These are phyloP conservation scores for Ascochyta pisi DNA, from an alignment of 2,329 filamentous ascomycete species.

Conservation along the genomic window DNA sequence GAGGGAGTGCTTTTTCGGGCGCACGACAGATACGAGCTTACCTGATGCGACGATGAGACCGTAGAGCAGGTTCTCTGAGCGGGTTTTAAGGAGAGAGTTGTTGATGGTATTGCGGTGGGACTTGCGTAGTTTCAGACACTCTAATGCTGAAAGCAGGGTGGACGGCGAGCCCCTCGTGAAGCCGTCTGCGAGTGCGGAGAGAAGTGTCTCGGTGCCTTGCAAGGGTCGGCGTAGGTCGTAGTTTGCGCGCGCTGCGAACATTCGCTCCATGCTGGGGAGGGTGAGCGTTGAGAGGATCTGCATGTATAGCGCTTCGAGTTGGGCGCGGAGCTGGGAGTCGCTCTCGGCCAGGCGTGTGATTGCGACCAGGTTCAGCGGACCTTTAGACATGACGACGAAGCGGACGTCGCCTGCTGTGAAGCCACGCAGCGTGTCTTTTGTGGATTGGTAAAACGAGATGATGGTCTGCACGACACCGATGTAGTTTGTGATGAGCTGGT, in stretches of 20 bases:
- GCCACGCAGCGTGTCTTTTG: constrained; percentile 76
- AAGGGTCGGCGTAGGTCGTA: constrained; percentile 89
- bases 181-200: constrained; percentile 91
- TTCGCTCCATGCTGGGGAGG: constrained; percentile 80
- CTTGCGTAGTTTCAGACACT: constrained; percentile 92
- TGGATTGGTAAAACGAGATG: constrained; percentile 91
- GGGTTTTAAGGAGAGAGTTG: constrained; percentile 80
- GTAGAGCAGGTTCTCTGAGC: constrained; percentile 82
- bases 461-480: constrained; percentile 97
- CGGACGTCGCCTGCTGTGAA: constrained; percentile 88
- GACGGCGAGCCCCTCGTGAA: constrained; percentile 94
- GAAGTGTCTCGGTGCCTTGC: constrained; percentile 86
- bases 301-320: constrained; percentile 96
- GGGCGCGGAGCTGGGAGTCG: constrained; percentile 82
- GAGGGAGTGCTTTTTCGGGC: constrained; percentile 91
- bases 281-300: constrained; percentile 96
- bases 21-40: constrained; percentile 89
- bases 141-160: constrained; percentile 84
- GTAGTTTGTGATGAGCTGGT: constrained; percentile 88
- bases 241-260: constrained; percentile 91
- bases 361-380: constrained; percentile 89
- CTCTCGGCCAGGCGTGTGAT: constrained; percentile 94
- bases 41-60: constrained; percentile 92
- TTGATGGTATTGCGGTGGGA: constrained; percentile 86
- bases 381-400: constrained; percentile 85